Evolutionary conservation across 139 green algal genomes (phyloP).

Genomic region (Diplosphaera chodatii): DNA sequence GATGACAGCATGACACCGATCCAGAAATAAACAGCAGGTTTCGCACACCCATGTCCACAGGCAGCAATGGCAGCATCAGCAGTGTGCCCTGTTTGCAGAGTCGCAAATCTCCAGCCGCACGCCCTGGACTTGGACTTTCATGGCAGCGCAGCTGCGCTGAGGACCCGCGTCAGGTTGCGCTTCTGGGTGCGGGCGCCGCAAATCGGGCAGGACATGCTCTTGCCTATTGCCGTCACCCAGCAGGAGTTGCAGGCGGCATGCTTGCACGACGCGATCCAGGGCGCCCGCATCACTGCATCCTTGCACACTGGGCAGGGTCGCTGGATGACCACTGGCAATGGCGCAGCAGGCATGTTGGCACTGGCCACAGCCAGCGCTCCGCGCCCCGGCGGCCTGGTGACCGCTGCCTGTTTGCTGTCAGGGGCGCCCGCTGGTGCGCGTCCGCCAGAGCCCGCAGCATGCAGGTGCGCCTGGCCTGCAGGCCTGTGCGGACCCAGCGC

Average conservation of each 20-base stretch:
- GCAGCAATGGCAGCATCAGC: too few species aligned
- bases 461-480: too few species aligned
- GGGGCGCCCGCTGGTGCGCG: neutral
- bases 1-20: too few species aligned
- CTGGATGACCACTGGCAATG: neutral
- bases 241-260: neutral
- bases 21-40: too few species aligned
- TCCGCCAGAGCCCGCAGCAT: too few species aligned
- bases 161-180: neutral
- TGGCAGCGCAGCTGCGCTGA: neutral
- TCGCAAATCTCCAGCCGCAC: too few species aligned
- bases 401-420: neutral
- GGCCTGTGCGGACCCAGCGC: too few species aligned
- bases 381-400: too few species aligned
- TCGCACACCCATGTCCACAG: too few species aligned
- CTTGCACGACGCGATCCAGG: neutral
- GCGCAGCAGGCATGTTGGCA: neutral
- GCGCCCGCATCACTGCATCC: neutral
- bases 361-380: neutral
- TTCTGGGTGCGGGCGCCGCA: constrained; percentile 5
- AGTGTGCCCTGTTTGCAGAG: too few species aligned
- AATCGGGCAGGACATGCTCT: too few species aligned
- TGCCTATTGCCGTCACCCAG: neutral
- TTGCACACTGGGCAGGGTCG: neutral
- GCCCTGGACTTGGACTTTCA: too few species aligned